Evolutionary conservation across 2,329 filamentous ascomycete genomes (phyloP), one percentile per base, ranked within the genome.

Genomic region (Aspergillus sp.): DNA sequence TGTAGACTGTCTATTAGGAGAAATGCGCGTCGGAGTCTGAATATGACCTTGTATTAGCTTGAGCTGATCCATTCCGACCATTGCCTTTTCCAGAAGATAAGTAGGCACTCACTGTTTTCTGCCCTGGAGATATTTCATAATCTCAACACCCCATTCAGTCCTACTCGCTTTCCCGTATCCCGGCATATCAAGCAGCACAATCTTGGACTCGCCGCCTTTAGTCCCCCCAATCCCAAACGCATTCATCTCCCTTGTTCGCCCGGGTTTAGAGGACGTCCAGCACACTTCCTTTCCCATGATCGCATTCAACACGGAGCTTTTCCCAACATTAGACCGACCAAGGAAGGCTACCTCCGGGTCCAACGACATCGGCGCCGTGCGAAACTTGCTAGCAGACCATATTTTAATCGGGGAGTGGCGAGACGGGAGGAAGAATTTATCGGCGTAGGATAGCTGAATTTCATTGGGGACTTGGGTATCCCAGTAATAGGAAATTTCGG

Each of bases 261-360:
- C 83, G 0, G 80, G 79, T 12, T 77, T 79, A 3, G 74, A 75
- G 4, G 75, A 79, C 0, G 80, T 81, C 55, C 74, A 70, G 44
- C 79, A 81, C 10, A 79, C 61, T 11, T 68, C 59, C 49, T 63
- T 60, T 39, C 57, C 71, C 61, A 85, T 73, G 7, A 88, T 65
- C 3, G 79, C 78, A 58, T 88, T 88, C 27, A 88, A 69, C 5
- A 88, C 59, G 2, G 75, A 79, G 42, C 76, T 81, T 65, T 88
- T 88, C 42, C 84, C 84, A 5, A 85, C 83, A 56, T 88, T 88
- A 33, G 78, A 82, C 37, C 84, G 76, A 12, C 84, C 84, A 4
- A 88, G 71, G 57, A 88, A 85, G 33, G 77, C 79, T 10, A 85
- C 74, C 68, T 85, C 80, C 1, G 81, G 79, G 28, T 76, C 66